Base-by-base conservation (phyloP, 345 rosid species). In the Tarenaya hassleriana region DNA sequence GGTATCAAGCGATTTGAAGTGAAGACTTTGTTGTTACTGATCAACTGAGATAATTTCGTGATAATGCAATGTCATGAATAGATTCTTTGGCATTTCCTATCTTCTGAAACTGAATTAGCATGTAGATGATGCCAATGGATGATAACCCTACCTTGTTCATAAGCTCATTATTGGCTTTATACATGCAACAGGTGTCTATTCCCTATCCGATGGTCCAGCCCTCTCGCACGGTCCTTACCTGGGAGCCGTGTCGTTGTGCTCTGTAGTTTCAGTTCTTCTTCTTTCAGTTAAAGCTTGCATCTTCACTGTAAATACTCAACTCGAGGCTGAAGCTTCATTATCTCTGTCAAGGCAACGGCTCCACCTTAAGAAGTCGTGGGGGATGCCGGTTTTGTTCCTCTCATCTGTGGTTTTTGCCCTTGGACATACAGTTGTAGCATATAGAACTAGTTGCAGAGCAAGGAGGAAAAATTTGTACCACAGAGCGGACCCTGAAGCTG, bases 321-420 rank as follows among this genome's bases (percentile, higher is more conserved):
- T 80, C 27, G 83, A 73, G 71, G 83, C 75, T 41, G 84, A 82
- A 66, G 84, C 76, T 51, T 82, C 88, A 8, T 71, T 67, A 38
- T 78, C 90, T 8, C 72, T 69, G 5, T 71, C 96, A 12, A 84
- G 84, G 67, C 81, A 77, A 63, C 79, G 67, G 67, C 84, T 88
- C 34, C 91, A 88, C 68, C 67, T 88, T 64, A 88, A 88, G 75
- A 88, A 82, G 72, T 82, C 90, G 4, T 82, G 90, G 96, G 96
- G 96, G 19, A 88, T 88, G 96, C 94, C 96, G 10, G 96, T 88
- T 62, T 68, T 88, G 55, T 88, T 88, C 66, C 81, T 88, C 44
- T 82, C 96, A 0, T 88, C 96, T 0, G 80, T 84, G 4, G 96
- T 82, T 18, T 84, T 84, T 56, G 84, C 96, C 8, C 86, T 88